Evolutionary conservation across 2,329 filamentous ascomycete genomes (phyloP).

Genomic region (Diaporthe sp.): DNA sequence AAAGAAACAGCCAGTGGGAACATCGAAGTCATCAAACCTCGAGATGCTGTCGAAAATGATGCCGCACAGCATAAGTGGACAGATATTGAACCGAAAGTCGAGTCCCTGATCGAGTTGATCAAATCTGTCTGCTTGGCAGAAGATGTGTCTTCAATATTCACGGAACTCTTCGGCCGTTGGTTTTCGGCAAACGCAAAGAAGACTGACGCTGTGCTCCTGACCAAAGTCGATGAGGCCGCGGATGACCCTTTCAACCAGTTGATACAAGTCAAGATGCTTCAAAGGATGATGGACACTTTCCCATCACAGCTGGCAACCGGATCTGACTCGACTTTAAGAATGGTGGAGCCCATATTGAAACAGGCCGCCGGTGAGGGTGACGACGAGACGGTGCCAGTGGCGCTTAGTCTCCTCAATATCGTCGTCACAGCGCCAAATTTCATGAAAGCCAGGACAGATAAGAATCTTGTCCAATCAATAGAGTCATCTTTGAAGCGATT

Average conservation of each 20-base stretch:
- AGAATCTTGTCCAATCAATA: constrained; percentile 57
- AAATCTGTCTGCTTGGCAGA: constrained; percentile 63
- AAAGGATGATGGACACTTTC: constrained; percentile 73
- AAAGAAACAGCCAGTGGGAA: constrained; percentile 57
- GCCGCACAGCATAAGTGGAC: constrained; percentile 53
- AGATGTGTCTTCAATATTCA: constrained; percentile 71
- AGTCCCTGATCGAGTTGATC: constrained; percentile 63
- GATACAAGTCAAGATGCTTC: constrained; percentile 71
- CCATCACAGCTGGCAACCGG: constrained; percentile 73
- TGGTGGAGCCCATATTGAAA: constrained; percentile 71
- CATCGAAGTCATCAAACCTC: constrained; percentile 63
- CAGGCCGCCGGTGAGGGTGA: constrained; percentile 55
- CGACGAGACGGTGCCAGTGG: constrained; percentile 64
- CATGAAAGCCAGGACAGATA: constrained; percentile 59
- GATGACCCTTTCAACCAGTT: constrained; percentile 62
- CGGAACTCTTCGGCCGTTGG: constrained; percentile 71
- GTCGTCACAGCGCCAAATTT: constrained; percentile 71
- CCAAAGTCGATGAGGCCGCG: constrained; percentile 42
- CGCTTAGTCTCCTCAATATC: constrained; percentile 72
- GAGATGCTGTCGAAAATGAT: constrained; percentile 35
- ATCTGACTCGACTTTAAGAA: constrained; percentile 73
- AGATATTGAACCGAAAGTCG: constrained; percentile 61
- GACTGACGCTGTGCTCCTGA: constrained; percentile 46
- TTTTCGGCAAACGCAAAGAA: constrained; percentile 52
- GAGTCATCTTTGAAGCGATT: constrained; percentile 62